Evolutionary conservation across 345 rosid species (phyloP), one percentile per base, ranked within the genome.

Genomic region (Xanthoceras sorbifolium): DNA sequence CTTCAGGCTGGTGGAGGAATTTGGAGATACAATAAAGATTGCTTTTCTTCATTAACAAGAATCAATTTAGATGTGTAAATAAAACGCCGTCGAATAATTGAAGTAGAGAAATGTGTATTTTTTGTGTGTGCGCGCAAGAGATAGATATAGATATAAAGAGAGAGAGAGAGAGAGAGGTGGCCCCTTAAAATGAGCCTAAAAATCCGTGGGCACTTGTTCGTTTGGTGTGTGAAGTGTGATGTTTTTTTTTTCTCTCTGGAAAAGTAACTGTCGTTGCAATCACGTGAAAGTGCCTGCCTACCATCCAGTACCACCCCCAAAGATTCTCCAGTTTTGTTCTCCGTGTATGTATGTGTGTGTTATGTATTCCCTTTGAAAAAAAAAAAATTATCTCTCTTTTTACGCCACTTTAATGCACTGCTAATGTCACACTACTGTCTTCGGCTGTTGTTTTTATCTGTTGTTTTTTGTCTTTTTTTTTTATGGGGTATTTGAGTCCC

Each of bases 251-350:
- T n/a, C n/a, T 32, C 59, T 26, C 69, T 23, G 44, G 69, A 76
- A n/a, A 74, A 72, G 81, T 54, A 80, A 86, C 82, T 76, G 83
- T 69, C 75, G 54, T 69, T 50, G 48, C 31, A 48, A 68, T 83
- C 90, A 89, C 86, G 87, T 85, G 86, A 85, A 70, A 40, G 40
- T 84, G 85, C 82, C 73, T 75, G 71, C 78, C n/a, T n/a, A n/a
- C n/a, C n/a, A n/a, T n/a, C n/a, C n/a, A n/a, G n/a, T n/a, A n/a
- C n/a, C n/a, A n/a, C 63, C 79, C 29, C 70, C 69, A 36, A 28
- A 52, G 61, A 60, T 76, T 83, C 72, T 81, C 67, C 65, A 34
- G 3, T 32, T 54, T 60, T 54, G 60, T 76, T 68, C 65, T n/a
- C n/a, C n/a, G n/a, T n/a, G n/a, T n/a, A n/a, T n/a, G n/a, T n/a